phyloP scores from a whole-genome alignment of 768 basidiomycete species.

The Tubosaeta sp. region DNA sequence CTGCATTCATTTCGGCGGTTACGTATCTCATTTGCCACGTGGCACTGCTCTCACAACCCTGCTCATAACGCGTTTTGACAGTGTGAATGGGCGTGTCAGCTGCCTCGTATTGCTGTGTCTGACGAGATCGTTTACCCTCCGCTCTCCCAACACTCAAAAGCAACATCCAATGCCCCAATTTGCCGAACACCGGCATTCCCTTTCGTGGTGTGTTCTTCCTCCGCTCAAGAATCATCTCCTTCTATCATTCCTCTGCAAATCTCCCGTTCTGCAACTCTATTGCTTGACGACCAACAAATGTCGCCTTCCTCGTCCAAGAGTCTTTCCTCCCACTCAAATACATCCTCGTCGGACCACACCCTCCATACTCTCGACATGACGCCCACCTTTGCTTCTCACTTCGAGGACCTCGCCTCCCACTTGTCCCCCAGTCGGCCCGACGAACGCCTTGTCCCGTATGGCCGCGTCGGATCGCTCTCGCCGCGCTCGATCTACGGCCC shows the following conservation, averaged over 20 bases:
- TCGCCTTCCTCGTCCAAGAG: constrained; percentile 19
- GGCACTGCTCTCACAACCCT: constrained; percentile 12
- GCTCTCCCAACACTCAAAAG: constrained; percentile 16
- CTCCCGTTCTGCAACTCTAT: constrained; percentile 16
- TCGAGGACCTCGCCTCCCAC: no score
- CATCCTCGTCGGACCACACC: constrained; percentile 3
- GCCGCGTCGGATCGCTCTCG: background rate
- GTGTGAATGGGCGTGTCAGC: constrained; percentile 13
- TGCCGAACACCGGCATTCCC: constrained; percentile 9
- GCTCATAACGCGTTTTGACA: background rate
- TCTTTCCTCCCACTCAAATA: constrained; percentile 25
- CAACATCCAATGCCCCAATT: constrained; percentile 7
- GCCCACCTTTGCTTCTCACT: background rate
- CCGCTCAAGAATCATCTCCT: constrained; percentile 9
- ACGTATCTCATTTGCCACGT: constrained; percentile 17
- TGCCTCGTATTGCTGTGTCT: constrained; percentile 23
- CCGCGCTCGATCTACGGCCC: background rate
- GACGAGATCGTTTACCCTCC: constrained; percentile 17
- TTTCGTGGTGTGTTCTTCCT: constrained; percentile 14
- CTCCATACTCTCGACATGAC: constrained; percentile 16
- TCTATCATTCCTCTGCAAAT: constrained; percentile 28
- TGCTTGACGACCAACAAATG: constrained; percentile 33
- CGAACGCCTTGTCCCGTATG: no score
- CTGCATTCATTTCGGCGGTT: background rate
- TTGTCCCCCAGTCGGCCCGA: no score